Percentiles rank a stretch among this genome's conserved stretches.
Conservation (phyloP, 2,329 filamentous ascomycete genomes). For the Verticillium nonalfalfae region DNA sequence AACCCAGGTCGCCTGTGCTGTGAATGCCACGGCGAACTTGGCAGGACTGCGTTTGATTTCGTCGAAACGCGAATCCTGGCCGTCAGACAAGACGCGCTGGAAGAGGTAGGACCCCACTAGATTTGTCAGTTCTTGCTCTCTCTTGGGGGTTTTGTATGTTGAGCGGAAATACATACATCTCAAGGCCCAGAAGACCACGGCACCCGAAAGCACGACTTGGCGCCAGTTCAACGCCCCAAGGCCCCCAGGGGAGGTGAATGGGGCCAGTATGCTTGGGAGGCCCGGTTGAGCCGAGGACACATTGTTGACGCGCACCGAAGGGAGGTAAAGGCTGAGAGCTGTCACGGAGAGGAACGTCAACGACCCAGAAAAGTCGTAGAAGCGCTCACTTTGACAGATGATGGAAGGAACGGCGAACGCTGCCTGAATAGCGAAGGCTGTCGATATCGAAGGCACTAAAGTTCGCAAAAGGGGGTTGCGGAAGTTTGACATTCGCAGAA, state of each 20-base stretch:
- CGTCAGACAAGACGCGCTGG: conserved; percentile 50
- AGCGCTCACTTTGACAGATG: conserved; percentile 52
- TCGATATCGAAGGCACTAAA: conserved; percentile 52
- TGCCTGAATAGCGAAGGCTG: conserved; percentile 58
- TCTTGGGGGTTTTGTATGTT: background rate
- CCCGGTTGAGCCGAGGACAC: conserved; percentile 35
- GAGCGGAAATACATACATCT: conserved; percentile 38
- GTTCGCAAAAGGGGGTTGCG: conserved; percentile 56
- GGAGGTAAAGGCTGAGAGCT: conserved; percentile 54
- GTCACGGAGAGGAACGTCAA: conserved; percentile 61
- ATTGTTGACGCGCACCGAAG: conserved; percentile 47
- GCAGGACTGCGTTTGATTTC: conserved; percentile 26
- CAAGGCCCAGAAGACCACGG: conserved; percentile 50
- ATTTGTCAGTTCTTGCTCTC: background rate
- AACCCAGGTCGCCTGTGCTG: conserved; percentile 61
- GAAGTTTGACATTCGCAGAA: conserved; percentile 57
- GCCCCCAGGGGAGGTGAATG: conserved; percentile 33
- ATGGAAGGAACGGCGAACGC: conserved; percentile 58
- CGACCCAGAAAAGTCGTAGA: conserved; percentile 63
- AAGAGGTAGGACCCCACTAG: conserved; percentile 61
- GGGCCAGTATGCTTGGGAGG: conserved; percentile 38
- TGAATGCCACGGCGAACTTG: conserved; percentile 29
- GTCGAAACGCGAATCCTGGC: conserved; percentile 48
- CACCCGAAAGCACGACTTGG: conserved; percentile 31
- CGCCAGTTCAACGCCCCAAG: conserved; percentile 53